phyloP scores from a whole-genome alignment of 1,284 basidiomycete species.

The Cystobasidium sp. region DNA sequence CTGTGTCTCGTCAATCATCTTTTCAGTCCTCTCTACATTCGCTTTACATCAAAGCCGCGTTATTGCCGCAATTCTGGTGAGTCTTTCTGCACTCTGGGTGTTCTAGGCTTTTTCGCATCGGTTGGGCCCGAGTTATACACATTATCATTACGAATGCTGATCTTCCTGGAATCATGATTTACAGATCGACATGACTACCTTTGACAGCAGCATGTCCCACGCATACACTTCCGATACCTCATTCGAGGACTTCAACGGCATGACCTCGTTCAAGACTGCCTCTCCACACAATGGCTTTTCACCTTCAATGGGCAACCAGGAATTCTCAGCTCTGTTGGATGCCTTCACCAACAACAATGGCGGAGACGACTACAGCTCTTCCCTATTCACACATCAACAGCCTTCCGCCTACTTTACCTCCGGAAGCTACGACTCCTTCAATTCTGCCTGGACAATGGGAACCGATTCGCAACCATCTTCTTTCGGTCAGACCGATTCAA shows the following conservation, averaged over 20 bases:
- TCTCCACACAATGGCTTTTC: constrained; percentile 23
- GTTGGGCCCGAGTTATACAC: no score
- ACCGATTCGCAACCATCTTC: constrained; percentile 3
- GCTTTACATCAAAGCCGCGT: no score
- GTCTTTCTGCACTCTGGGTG: no score
- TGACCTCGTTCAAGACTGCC: constrained; percentile 4
- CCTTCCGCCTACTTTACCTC: constrained; percentile 5
- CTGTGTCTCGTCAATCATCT: no score
- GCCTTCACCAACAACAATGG: constrained; percentile 10
- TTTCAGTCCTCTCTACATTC: no score
- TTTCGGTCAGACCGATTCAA: constrained; percentile 1
- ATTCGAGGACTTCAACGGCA: constrained; percentile 13
- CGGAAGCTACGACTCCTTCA: not conserved
- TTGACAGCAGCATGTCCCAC: constrained; percentile 3
- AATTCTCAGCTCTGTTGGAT: constrained; percentile 11
- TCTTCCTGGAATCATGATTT: not conserved
- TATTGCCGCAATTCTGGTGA: no score
- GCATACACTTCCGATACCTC: constrained; percentile 7
- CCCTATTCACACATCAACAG: not conserved
- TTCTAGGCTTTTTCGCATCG: no score
- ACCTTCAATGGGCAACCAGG: constrained; percentile 14
- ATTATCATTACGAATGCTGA: not conserved
- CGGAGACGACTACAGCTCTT: constrained; percentile 7
- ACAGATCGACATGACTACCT: constrained; percentile 4
- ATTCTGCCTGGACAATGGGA: constrained; percentile 1